Base-by-base conservation (phyloP, 345 rosid genomes). In the Isatis tinctoria region DNA sequence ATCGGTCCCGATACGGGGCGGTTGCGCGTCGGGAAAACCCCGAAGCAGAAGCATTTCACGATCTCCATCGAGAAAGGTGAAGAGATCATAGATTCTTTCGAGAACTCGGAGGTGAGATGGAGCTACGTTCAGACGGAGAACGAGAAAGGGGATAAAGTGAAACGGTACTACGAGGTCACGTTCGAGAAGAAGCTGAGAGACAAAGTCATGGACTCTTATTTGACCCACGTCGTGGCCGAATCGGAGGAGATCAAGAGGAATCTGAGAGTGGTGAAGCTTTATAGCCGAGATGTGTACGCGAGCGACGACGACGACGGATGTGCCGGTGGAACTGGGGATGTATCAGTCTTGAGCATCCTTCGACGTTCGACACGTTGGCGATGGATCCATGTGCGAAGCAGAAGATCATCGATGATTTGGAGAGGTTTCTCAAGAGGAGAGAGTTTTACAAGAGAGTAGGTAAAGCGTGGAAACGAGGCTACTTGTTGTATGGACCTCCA, bases 401-500 rank as follows among this genome's bases (percentile, higher is more conserved):
- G 73, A 72, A 39, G 82, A 80, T 83, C 1, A 63, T 78, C 4
- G 77, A 81, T 13, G 92, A 87, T 64, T 48, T 87, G 7, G 82
- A 84, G 5, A 78, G 82, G 74, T 87, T 87, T 68, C 16, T 85
- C 9, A 78, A 60, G 69, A 82, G 89, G 5, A 87, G 39, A 33
- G 89, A 84, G 26, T 84, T 69, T 35, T 85, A 84, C 4, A 84
- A 70, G 67, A 83, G 61, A 77, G 88, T 83, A 4, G 89, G 89
- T 6, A 80, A 76, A 65, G 81, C 89, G 36, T 87, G 92, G 89
- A 87, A 85, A 71, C 76, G 89, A 10, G 91, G 85, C 12, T 87
- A 80, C 27, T 75, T 85, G 59, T 60, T 83, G 28, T 79, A 75
- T 60, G 88, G 87, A 7, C 86, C 86, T 18, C 88, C 88, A 0